Conservation (phyloP, 805 yeast species). For the Vanderwaltozyma yarrowii region DNA sequence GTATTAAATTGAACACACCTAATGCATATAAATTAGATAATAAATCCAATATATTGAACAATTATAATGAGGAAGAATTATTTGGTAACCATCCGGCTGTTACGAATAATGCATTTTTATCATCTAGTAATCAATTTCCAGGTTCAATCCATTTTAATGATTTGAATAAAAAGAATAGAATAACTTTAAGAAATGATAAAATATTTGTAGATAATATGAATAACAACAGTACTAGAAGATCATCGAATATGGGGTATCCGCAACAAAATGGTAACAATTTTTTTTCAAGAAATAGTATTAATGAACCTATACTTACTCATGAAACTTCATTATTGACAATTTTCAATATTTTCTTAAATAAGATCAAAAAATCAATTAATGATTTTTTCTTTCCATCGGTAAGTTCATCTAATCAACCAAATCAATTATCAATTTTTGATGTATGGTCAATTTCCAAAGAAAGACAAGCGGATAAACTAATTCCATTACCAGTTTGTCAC, state of each 20-base stretch:
- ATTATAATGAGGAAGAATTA: constrained; percentile 1
- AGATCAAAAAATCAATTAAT: constrained; percentile 6
- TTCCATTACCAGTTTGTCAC: constrained; percentile 56
- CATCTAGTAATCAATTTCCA: background rate
- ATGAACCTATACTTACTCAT: constrained; percentile 19
- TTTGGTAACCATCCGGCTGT: background rate
- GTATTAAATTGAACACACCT: background rate
- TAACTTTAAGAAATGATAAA: background rate
- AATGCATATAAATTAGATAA: constrained; percentile 1
- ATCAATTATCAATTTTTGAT: constrained; percentile 13
- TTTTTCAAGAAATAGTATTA: constrained; percentile 7
- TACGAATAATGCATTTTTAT: background rate
- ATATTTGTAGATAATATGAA: background rate
- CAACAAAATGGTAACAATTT: background rate
- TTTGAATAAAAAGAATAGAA: background rate
- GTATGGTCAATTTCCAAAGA: constrained; percentile 22
- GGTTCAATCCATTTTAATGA: background rate
- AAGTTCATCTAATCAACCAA: background rate
- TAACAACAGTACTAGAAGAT: background rate
- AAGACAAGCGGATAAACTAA: constrained; percentile 50
- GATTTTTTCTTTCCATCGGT: constrained; percentile 22
- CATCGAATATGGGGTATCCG: background rate
- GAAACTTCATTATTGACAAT: constrained; percentile 17
- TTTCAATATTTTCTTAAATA: constrained; percentile 6
- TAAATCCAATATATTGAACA: background rate